These are phyloP conservation scores for Aquanectria penicillioides DNA, from an alignment of 2,329 filamentous ascomycete species.

Conservation along the genomic window DNA sequence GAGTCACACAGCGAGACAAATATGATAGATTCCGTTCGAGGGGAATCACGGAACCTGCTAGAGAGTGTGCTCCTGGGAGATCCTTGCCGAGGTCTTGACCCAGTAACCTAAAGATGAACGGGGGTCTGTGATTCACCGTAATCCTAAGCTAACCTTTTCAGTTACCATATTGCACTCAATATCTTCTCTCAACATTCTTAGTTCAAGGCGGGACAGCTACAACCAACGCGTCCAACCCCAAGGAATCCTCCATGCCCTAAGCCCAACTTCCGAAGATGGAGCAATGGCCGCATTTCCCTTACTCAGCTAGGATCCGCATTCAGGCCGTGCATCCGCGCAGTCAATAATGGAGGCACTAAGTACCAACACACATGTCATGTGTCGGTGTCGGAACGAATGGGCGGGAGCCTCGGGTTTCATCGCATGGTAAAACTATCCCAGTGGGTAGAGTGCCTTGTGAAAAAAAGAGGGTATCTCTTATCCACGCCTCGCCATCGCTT, in stretches of 20 bases:
- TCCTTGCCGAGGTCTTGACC: too few species aligned
- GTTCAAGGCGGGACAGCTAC: background rate
- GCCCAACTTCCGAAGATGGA: background rate
- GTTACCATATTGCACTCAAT: background rate
- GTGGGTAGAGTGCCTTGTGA: background rate
- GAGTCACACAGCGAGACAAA: background rate
- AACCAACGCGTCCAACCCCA: background rate
- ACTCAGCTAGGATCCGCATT: background rate
- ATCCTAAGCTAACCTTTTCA: background rate
- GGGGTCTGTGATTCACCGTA: background rate
- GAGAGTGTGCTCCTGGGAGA: too few species aligned
- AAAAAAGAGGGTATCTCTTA: too few species aligned
- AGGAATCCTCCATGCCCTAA: background rate
- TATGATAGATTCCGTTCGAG: background rate
- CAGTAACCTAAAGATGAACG: too few species aligned
- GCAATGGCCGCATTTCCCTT: background rate
- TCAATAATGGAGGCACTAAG: slow-evolving; percentile 15
- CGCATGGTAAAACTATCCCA: background rate
- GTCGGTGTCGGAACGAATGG: background rate
- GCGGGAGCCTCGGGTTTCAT: background rate
- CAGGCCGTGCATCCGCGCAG: background rate
- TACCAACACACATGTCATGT: slow-evolving; percentile 19
- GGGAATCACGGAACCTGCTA: too few species aligned
- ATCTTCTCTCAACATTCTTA: background rate
- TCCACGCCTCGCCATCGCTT: too few species aligned